Conservation (phyloP, 2,329 filamentous ascomycete species). For the Aspergillus fructus region DNA sequence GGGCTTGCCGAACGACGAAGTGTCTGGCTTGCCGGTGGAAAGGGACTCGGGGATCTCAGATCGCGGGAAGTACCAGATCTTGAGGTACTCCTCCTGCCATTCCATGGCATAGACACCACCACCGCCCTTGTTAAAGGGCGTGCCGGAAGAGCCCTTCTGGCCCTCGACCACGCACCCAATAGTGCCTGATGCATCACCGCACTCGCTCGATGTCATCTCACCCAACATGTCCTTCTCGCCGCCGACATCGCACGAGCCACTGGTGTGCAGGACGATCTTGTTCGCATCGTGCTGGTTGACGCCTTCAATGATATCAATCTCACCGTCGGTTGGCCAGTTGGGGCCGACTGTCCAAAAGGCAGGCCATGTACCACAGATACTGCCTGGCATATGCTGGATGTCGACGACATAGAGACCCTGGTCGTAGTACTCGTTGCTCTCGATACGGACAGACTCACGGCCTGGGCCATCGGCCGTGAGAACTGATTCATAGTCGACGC, state of each 20-base stretch:
- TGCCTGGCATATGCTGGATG: constrained; percentile 49
- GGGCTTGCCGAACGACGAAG: constrained; percentile 47
- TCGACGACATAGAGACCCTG: constrained; percentile 50
- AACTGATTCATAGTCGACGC: constrained; percentile 43
- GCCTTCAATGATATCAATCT: constrained; percentile 55
- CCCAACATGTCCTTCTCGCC: constrained; percentile 50
- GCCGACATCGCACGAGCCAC: constrained; percentile 43
- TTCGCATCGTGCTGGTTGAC: constrained; percentile 47
- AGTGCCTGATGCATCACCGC: constrained; percentile 43
- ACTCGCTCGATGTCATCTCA: constrained; percentile 47
- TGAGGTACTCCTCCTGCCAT: constrained; percentile 46
- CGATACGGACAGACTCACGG: constrained; percentile 47
- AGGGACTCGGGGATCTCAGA: constrained; percentile 47
- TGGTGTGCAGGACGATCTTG: constrained; percentile 52
- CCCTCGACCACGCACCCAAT: constrained; percentile 44
- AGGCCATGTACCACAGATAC: constrained; percentile 53
- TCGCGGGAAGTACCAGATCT: constrained; percentile 55
- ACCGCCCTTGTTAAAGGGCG: constrained; percentile 51
- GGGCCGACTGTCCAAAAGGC: constrained; percentile 48
- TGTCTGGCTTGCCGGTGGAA: constrained; percentile 42
- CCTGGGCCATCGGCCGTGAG: constrained; percentile 38
- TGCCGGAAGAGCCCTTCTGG: constrained; percentile 48
- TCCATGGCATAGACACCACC: constrained; percentile 54
- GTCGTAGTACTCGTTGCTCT: constrained; percentile 45
- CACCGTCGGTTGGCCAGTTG: constrained; percentile 44